Conservation (phyloP, 352 stramenopile species). For the Phytophthora hibernalis region DNA sequence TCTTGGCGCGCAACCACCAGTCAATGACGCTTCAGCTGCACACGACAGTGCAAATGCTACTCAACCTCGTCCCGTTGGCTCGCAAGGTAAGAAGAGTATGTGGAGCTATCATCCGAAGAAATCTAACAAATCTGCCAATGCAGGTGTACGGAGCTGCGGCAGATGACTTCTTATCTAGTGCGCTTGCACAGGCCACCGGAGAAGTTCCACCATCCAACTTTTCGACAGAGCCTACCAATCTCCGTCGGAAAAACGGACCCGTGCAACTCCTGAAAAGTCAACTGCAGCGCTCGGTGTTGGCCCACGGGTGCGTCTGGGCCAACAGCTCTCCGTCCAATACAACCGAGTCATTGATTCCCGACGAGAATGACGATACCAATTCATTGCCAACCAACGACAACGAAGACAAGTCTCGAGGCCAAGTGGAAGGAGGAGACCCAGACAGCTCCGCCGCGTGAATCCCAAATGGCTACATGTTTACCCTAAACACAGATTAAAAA, state of each 20-base stretch:
- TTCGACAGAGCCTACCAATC: background rate
- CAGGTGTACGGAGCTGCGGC: slow-evolving; percentile 67
- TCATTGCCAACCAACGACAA: background rate
- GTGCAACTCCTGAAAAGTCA: slow-evolving; percentile 57
- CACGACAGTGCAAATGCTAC: slow-evolving; percentile 76
- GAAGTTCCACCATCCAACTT: slow-evolving; percentile 4
- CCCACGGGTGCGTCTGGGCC: slow-evolving; percentile 65
- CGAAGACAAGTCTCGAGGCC: slow-evolving; percentile 11
- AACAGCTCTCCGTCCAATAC: slow-evolving; percentile 36
- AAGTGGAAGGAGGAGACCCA: slow-evolving; percentile 4
- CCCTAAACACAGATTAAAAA: background rate
- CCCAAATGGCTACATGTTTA: slow-evolving; percentile 11
- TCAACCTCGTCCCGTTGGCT: slow-evolving; percentile 72
- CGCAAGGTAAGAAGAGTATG: slow-evolving; percentile 44
- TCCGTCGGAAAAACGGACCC: slow-evolving; percentile 31
- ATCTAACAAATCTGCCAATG: background rate
- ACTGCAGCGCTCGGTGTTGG: slow-evolving; percentile 61
- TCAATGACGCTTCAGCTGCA: slow-evolving; percentile 77
- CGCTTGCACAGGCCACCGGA: slow-evolving; percentile 61
- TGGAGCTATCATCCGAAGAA: background rate
- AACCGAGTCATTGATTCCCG: slow-evolving; percentile 3
- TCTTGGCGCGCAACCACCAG: slow-evolving; percentile 72
- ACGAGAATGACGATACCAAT: slow-evolving; percentile 11
- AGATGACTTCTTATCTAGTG: slow-evolving; percentile 67
- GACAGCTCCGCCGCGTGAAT: slow-evolving; percentile 12